Evolutionary conservation across 768 basidiomycete species (phyloP), one percentile per base, ranked within the genome.

Genomic region (Phlebiopsis gigantea): DNA sequence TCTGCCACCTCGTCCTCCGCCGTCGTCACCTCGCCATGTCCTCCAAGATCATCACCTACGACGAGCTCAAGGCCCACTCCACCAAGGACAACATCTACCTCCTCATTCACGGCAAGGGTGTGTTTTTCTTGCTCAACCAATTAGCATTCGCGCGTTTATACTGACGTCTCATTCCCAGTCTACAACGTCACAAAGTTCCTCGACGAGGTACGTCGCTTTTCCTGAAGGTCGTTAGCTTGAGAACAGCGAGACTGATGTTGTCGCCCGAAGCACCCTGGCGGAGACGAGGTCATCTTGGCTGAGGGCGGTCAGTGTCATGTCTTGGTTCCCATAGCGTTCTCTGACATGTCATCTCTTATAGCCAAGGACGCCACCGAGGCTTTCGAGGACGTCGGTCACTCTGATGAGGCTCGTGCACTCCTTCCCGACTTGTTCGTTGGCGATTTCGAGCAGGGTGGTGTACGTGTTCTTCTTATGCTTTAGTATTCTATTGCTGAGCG

Each of bases 341-440:
- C 22, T 25, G 12, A 25, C 34, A 9, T 47, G 17, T 47, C 57
- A 15, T 46, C 29, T 29, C 44, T 50, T 60, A 19, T 72, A 95
- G 93, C 90, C 65, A 87, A 89, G 70, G 94, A 98, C 70, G 95
- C 96, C 22, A 95, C 96, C 30, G 97, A 98, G 67, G 93, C 97
- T 5, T 99, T 99, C 67, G 96, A 98, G 75, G 97, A 99, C 71
- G 96, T 99, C 28, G 97, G 97, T 28, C 97, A 98, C 80, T 98
- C 95, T 0, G 96, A 98, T 64, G 97, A 99, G 74, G 97, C 97
- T 24, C 86, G 97, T 52, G 87, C 79, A 12, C 80, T 95, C 57
- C 79, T 98, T 52, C 82, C 82, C 17, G 85, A 72, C 62, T 83
- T 97, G 80, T 74, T 84, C 42, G 77, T 97, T 51, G 95, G 95